Conservation (phyloP, 306 rosid species). For the Vachellia collinsii region DNA sequence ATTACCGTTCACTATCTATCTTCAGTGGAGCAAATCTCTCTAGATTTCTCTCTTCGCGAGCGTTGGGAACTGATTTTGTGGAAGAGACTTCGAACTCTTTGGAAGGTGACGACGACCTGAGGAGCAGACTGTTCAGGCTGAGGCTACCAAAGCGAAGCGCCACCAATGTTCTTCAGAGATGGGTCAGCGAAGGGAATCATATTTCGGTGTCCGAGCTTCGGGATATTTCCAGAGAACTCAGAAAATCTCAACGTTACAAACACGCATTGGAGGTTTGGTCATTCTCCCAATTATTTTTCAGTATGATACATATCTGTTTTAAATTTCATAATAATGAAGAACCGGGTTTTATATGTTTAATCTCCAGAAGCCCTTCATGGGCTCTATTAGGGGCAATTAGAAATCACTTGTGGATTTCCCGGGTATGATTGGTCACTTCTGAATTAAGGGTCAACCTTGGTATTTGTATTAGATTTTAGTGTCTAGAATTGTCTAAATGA, state of each 20-base stretch:
- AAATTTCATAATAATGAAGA: constrained; percentile 18
- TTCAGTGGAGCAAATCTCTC: constrained; percentile 27
- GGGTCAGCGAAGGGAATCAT: constrained; percentile 77
- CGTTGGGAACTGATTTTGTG: constrained; percentile 46
- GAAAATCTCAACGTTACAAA: constrained; percentile 78
- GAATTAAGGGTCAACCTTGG: not conserved
- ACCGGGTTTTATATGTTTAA: constrained; percentile 13
- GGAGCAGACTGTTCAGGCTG: constrained; percentile 68
- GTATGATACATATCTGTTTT: constrained; percentile 15
- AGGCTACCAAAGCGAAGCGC: constrained; percentile 91
- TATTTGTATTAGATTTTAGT: not conserved
- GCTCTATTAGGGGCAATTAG: constrained; percentile 14
- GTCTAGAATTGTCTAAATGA: constrained; percentile 25
- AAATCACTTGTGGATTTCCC: constrained; percentile 18
- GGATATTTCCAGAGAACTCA: constrained; percentile 77
- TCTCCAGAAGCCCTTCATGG: not conserved
- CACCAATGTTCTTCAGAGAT: constrained; percentile 70
- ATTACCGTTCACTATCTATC: constrained; percentile 29
- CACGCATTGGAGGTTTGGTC: constrained; percentile 88
- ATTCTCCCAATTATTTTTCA: not conserved
- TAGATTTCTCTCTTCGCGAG: constrained; percentile 57
- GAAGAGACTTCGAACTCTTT: constrained; percentile 43
- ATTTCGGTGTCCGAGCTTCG: constrained; percentile 67
- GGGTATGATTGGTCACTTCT: not conserved
- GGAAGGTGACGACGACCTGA: constrained; percentile 68